phyloP scores from a whole-genome alignment of 768 basidiomycete genomes.

The Psilocybe sp. region DNA sequence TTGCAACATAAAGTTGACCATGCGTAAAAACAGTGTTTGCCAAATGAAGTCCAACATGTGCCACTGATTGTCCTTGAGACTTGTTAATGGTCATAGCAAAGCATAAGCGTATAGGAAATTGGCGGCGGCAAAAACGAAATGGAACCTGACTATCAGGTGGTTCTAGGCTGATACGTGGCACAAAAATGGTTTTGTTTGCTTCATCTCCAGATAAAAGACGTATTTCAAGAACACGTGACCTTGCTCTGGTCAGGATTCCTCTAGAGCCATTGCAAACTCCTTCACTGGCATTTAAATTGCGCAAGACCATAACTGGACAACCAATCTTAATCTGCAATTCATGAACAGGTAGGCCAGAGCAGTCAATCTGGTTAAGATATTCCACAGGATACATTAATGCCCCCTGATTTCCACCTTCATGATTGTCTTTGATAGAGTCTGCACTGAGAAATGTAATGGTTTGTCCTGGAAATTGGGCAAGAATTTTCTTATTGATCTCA shows the following conservation, averaged over 20 bases:
- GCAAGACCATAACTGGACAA: conserved; percentile 34
- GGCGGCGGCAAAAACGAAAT: conserved; percentile 24
- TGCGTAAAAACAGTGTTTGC: conserved; percentile 34
- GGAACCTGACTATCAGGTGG: conserved; percentile 10
- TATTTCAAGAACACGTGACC: conserved; percentile 27
- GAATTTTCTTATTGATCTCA: conserved; percentile 25
- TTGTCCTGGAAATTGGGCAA: conserved; percentile 21
- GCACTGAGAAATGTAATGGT: conserved; percentile 21
- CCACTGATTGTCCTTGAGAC: conserved; percentile 43
- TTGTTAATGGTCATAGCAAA: conserved; percentile 46
- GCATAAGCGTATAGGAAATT: conserved; percentile 40
- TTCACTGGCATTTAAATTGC: conserved; percentile 31
- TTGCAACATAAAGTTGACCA: conserved; percentile 44
- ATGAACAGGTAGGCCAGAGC: conserved; percentile 28
- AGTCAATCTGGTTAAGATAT: conserved; percentile 26
- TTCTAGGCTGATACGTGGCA: conserved; percentile 27
- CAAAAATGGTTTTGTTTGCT: conserved; percentile 27
- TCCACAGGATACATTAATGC: conserved; percentile 21
- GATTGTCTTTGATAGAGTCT: conserved; percentile 22
- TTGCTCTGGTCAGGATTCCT: conserved; percentile 21
- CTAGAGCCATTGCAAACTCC: conserved; percentile 37
- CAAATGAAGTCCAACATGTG: conserved; percentile 37
- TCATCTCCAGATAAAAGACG: conserved; percentile 28
- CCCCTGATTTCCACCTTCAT: conserved; percentile 12
- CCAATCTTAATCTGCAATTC: conserved; percentile 26